phyloP scores from a whole-genome alignment of 768 basidiomycete species.

The Macrolepiota fuliginosa region DNA sequence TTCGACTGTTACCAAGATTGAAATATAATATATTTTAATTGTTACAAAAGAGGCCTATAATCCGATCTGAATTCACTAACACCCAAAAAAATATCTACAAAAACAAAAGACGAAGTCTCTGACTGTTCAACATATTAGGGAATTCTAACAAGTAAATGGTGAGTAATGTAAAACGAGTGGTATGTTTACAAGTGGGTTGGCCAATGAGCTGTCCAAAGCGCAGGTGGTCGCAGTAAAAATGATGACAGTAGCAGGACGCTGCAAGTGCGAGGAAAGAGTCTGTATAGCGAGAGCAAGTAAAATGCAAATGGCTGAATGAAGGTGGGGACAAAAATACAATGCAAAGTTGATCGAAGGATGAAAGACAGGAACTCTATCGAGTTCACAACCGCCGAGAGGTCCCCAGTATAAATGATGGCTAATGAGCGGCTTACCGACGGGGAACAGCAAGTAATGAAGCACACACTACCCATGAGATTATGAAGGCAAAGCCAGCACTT shows the following conservation, averaged over 20 bases:
- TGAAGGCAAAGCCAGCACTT: conserved; percentile 45
- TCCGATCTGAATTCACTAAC: background rate
- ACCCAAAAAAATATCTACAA: background rate
- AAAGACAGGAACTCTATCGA: background rate
- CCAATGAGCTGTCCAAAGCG: background rate
- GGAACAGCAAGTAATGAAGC: conserved; percentile 43
- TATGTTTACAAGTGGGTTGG: background rate
- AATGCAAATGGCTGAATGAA: background rate
- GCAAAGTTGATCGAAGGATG: background rate
- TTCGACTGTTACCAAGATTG: no score
- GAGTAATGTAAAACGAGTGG: background rate
- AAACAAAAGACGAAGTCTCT: background rate
- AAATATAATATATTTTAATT: no score
- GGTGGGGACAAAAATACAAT: background rate
- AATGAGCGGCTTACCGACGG: conserved; percentile 17
- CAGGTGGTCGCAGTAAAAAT: background rate
- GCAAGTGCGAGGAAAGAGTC: background rate
- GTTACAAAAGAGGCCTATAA: no score
- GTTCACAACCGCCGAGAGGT: conserved; percentile 1
- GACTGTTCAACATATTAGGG: background rate
- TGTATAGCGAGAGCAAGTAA: background rate
- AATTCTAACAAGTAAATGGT: background rate
- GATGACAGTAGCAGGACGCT: background rate
- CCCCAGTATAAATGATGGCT: conserved; percentile 4
- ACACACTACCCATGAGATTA: conserved; percentile 40